These are phyloP conservation scores for Saturnispora ahearnii DNA, from an alignment of 805 yeast species.

Conservation along the genomic window DNA sequence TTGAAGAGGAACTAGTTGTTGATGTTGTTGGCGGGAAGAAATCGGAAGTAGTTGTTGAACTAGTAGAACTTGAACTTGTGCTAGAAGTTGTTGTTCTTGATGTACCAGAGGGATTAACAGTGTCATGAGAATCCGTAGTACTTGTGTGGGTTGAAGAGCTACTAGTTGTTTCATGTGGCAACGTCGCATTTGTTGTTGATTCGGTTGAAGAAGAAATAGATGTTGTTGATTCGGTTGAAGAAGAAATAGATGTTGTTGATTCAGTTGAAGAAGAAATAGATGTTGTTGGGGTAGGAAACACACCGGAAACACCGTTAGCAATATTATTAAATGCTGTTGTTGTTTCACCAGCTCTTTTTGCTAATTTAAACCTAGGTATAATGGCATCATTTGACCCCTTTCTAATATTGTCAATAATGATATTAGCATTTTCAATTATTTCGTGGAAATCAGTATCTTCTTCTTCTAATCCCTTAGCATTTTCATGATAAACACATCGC, in stretches of 20 bases:
- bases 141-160: too few relatives aligned
- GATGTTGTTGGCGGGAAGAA: slow-evolving; percentile 6
- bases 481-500: neutral
- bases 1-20: slow-evolving; percentile 3
- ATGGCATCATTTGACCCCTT: slow-evolving; percentile 21
- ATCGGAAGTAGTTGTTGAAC: neutral
- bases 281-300: slow-evolving; percentile 9
- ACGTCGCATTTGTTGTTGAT: too few relatives aligned
- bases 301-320: neutral
- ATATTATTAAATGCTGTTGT: neutral
- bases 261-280: slow-evolving; percentile 2
- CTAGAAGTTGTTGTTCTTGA: slow-evolving; percentile 1
- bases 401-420: slow-evolving; percentile 20
- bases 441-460: neutral
- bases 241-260: slow-evolving; percentile 8
- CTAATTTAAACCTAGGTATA: slow-evolving; percentile 22
- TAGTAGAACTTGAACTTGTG: neutral
- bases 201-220: slow-evolving; percentile 2
- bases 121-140: neutral
- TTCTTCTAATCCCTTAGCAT: neutral
- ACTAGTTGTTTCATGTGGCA: too few relatives aligned
- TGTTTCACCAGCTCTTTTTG: slow-evolving; percentile 16
- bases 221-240: slow-evolving; percentile 3
- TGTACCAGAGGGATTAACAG: slow-evolving; percentile 2
- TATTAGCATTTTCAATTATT: slow-evolving; percentile 9